phyloP scores from a whole-genome alignment of 2,329 filamentous ascomycete genomes.

The Beauveria pseudobassiana region DNA sequence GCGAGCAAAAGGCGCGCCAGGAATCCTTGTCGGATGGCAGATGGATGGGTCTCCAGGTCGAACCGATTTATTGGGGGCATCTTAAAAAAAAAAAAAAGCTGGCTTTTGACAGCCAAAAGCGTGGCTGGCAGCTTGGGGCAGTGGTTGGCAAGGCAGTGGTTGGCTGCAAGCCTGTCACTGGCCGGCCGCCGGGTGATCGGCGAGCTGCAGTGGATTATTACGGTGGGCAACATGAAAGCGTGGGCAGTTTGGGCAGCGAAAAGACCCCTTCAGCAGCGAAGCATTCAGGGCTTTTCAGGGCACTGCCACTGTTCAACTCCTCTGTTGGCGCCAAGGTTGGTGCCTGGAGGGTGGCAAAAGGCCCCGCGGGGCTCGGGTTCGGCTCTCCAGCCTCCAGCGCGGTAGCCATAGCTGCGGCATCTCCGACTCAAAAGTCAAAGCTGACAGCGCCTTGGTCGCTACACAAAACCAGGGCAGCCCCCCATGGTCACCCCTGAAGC shows the following conservation, averaged over 20 bases:
- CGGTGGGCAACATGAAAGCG: not conserved
- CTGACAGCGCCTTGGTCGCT: not conserved
- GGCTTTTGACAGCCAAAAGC: not conserved
- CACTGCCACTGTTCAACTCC: not conserved
- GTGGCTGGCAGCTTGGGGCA: not conserved
- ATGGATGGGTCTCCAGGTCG: not conserved
- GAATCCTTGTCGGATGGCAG: conserved; percentile 5
- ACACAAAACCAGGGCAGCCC: not conserved
- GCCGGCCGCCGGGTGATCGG: not conserved
- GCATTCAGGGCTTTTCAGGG: not conserved
- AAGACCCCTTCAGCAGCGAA: too few species aligned
- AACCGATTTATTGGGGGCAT: too few species aligned
- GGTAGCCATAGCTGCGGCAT: too few species aligned
- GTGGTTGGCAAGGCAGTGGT: not conserved
- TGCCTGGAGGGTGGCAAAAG: not conserved
- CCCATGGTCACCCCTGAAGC: not conserved
- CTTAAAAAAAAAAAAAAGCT: not conserved
- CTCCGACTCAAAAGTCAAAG: not conserved
- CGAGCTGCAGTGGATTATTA: not conserved
- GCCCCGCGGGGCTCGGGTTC: too few species aligned
- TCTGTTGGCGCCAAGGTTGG: not conserved
- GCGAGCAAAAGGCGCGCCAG: not conserved
- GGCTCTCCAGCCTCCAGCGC: not conserved
- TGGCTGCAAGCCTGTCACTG: not conserved
- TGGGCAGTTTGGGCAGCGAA: not conserved